Percentiles rank a stretch among this genome's conserved stretches.
phyloP scores from a whole-genome alignment of 257 asterid genomes.

The Paulownia fortunei region DNA sequence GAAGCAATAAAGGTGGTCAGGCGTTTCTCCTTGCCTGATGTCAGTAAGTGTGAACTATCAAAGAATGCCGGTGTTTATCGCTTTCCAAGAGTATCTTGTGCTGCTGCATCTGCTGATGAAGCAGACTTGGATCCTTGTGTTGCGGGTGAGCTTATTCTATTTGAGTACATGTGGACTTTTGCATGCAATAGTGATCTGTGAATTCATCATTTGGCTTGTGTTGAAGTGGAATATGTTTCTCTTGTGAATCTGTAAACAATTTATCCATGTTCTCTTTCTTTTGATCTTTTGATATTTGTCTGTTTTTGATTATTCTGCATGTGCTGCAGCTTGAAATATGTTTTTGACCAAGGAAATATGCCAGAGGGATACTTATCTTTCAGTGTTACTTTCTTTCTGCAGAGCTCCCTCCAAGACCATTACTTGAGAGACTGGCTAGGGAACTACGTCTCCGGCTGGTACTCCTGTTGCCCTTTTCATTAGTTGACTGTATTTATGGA shows the following conservation, averaged over 20 bases:
- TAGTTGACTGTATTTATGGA: background rate
- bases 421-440: conserved; percentile 86
- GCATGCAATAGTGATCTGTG: background rate
- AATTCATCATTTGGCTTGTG: background rate
- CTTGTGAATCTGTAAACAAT: background rate
- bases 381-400: conserved; percentile 29
- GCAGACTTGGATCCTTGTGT: conserved; percentile 91
- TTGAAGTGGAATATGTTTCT: background rate
- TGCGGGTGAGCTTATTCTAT: conserved; percentile 62
- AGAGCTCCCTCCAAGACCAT: conserved; percentile 96
- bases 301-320: background rate
- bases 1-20: conserved; percentile 91
- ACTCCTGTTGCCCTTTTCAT: background rate
- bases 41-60: conserved; percentile 70
- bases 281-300: background rate
- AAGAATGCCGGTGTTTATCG: conserved; percentile 75
- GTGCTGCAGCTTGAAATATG: background rate
- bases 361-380: background rate
- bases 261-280: background rate
- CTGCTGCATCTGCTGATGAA: conserved; percentile 97
- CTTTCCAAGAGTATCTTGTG: conserved; percentile 96
- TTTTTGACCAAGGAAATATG: background rate
- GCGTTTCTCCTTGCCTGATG: conserved; percentile 92
- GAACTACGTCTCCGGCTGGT: conserved; percentile 87
- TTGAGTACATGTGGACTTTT: background rate